Conservation (phyloP, 257 asterid species). For the Gentiana dahurica region DNA sequence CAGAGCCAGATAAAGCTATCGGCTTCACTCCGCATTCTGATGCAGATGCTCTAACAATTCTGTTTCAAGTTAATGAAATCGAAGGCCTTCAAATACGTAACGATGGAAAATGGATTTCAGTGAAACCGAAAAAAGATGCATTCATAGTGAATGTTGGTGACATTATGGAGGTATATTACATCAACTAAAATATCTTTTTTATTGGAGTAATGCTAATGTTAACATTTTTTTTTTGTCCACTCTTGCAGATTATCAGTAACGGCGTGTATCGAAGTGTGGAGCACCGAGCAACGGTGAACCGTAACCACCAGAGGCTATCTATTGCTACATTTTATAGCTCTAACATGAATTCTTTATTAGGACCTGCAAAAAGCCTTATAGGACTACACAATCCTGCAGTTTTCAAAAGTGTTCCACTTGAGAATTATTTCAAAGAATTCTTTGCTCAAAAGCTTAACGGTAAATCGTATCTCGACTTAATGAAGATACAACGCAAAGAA, state of each 20-base stretch:
- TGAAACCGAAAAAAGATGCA: conserved; percentile 36
- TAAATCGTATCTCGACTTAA: conserved; percentile 35
- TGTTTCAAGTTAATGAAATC: conserved; percentile 38
- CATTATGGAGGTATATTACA: conserved; percentile 34
- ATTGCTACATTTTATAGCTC: conserved; percentile 43
- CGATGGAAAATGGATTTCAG: conserved; percentile 35
- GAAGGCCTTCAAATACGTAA: conserved; percentile 40
- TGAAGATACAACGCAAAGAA: conserved; percentile 18
- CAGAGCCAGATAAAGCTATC: conserved; percentile 32
- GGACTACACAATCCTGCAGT: conserved; percentile 26
- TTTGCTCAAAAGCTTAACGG: conserved; percentile 37
- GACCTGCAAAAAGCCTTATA: conserved; percentile 36
- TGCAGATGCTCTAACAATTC: conserved; percentile 46
- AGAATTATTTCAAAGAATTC: conserved; percentile 26
- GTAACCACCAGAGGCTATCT: conserved; percentile 34
- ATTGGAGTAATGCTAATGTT: too few relatives aligned
- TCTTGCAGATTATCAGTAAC: conserved; percentile 39
- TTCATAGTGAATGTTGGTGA: conserved; percentile 48
- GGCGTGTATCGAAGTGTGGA: conserved; percentile 41
- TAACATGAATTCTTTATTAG: conserved; percentile 31
- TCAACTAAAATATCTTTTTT: neutral
- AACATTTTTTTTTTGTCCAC: neutral
- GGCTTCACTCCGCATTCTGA: conserved; percentile 53
- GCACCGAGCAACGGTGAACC: conserved; percentile 44
- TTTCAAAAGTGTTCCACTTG: conserved; percentile 20